Conservation (phyloP, 140 eudicot genomes). For the Flaveria floridana region DNA sequence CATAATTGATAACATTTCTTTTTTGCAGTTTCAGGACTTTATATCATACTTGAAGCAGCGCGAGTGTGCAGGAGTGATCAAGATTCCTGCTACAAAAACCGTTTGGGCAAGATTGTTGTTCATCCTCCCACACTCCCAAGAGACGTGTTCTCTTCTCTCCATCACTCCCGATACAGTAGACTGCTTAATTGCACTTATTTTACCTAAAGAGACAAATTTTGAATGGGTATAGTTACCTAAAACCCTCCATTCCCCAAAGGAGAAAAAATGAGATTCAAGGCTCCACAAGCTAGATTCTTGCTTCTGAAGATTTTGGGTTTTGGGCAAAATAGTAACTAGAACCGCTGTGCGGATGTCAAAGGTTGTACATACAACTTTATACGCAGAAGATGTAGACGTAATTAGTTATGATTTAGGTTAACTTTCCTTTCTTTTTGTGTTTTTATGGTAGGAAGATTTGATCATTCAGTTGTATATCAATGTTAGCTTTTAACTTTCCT, state of each 20-base stretch:
- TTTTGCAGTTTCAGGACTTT: slow-evolving; percentile 79
- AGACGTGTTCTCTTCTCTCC: slow-evolving; percentile 58
- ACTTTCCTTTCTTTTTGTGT: neutral
- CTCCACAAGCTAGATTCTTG: neutral
- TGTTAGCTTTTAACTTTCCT: neutral
- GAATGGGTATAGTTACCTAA: slow-evolving; percentile 49
- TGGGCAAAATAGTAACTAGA: slow-evolving; percentile 1
- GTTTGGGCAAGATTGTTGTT: slow-evolving; percentile 88
- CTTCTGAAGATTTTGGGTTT: slow-evolving; percentile 14
- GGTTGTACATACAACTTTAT: slow-evolving; percentile 15
- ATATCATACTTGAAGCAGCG: slow-evolving; percentile 89
- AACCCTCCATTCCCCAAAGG: neutral
- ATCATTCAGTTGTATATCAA: neutral
- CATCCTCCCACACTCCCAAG: slow-evolving; percentile 75
- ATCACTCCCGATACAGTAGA: slow-evolving; percentile 57
- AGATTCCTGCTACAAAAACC: slow-evolving; percentile 65
- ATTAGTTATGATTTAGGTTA: neutral
- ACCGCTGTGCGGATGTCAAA: slow-evolving; percentile 1
- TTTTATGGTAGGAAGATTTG: slow-evolving; percentile 9
- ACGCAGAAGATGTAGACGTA: neutral
- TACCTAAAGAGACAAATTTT: slow-evolving; percentile 79
- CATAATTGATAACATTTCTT: neutral
- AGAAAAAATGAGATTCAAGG: too few relatives aligned
- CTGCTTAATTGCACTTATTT: slow-evolving; percentile 71
- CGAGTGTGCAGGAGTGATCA: slow-evolving; percentile 94